Evolutionary conservation across 176 grass and related monocot species (phyloP), one percentile per base, ranked within the genome.

Genomic region (Cocos nucifera): DNA sequence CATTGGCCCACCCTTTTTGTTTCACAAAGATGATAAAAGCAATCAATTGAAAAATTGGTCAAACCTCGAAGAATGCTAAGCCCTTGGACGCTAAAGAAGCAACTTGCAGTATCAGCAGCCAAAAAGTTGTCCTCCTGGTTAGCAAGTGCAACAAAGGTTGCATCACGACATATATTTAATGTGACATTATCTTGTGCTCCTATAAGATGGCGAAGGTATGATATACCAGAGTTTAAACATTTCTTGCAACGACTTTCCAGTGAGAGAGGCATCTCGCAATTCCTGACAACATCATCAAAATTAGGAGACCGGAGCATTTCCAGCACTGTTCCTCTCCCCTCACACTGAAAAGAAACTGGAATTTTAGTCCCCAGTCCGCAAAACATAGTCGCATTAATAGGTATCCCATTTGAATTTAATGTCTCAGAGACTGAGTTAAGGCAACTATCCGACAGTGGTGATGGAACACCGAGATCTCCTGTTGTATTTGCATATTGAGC

Each of bases 291-390:
- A 53, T 92, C 84, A 54, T 65, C 71, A 67, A 98, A 98, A 56
- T 77, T 85, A 0, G 87, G 88, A 14, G 93, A 98, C 14, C 89
- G 93, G 84, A 98, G 88, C 84, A 98, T 98, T 74, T 98, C 79
- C 8, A 98, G 72, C 29, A 98, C 81, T 0, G 87, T 98, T 4
- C 50, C 59, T 30, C 93, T 80, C 0, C 88, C 88, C 6, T 86
- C 78, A 3, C 93, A 98, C 70, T 92, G 84, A 79, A 86, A 98
- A 2, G 85, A 82, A 48, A 98, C 93, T 80, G 70, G 78, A 65
- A 98, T 92, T 69, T 98, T 98, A 12, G 84, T 77, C 3, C 93
- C 93, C 53, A 92, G 19, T 1, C 93, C 93, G 1, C 93, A 98
- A 58, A 82, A 92, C 0, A 77, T 76, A 2, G 74, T 54, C 0